Conservation (phyloP, 495 filamentous ascomycete genomes). For the Xylaria curta region DNA sequence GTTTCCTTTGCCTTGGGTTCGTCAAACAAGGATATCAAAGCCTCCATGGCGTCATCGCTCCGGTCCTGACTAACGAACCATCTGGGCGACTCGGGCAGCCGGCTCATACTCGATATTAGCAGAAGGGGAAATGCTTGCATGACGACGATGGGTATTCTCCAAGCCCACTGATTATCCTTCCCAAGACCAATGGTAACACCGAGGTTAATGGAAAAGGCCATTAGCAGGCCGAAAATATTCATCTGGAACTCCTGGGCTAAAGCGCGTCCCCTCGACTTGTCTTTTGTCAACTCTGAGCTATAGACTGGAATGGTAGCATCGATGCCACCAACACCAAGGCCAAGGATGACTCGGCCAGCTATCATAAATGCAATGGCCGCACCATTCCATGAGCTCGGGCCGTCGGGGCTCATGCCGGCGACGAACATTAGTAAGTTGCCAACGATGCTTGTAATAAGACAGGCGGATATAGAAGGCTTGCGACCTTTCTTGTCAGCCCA, state of each 20-base stretch:
- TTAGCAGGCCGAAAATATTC: slow-evolving; percentile 63
- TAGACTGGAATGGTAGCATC: slow-evolving; percentile 65
- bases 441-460: slow-evolving; percentile 53
- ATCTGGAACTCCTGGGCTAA: slow-evolving; percentile 64
- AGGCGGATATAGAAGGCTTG: slow-evolving; percentile 56
- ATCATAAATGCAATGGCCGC: slow-evolving; percentile 58
- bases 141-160: slow-evolving; percentile 62
- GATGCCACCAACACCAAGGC: slow-evolving; percentile 63
- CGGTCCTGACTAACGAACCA: slow-evolving; percentile 57
- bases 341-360: slow-evolving; percentile 59
- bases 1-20: slow-evolving; percentile 53
- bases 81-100: slow-evolving; percentile 61
- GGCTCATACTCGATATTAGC: slow-evolving; percentile 52
- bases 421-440: slow-evolving; percentile 64
- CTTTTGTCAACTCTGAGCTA: slow-evolving; percentile 57
- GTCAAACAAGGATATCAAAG: slow-evolving; percentile 52
- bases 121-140: slow-evolving; percentile 63
- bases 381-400: slow-evolving; percentile 36
- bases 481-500: slow-evolving; percentile 57
- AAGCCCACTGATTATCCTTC: slow-evolving; percentile 53
- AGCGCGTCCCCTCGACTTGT: slow-evolving; percentile 57
- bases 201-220: slow-evolving; percentile 59
- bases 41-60: slow-evolving; percentile 49
- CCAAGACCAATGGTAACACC: slow-evolving; percentile 44
- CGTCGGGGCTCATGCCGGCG: slow-evolving; percentile 49